A percentile compares a stretch with the other conserved stretches of the same genome.
Conservation (phyloP, 768 basidiomycete genomes). For the Cystobasidium tubakii region DNA sequence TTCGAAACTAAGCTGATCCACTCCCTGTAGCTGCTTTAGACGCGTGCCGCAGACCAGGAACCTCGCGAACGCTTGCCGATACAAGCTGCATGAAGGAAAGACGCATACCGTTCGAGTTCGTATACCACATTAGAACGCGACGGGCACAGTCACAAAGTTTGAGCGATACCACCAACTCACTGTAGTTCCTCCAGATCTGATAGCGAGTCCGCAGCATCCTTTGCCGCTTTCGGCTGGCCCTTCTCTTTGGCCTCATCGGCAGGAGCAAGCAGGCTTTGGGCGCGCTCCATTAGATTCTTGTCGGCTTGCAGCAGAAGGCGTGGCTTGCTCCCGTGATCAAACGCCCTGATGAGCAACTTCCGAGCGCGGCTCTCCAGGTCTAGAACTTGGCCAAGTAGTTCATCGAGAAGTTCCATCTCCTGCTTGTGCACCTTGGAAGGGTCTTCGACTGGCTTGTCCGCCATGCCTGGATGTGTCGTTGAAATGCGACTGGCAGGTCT, state of each 20-base stretch:
- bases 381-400: background rate
- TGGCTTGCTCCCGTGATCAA: background rate
- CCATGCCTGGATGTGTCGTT: background rate
- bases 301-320: conserved; percentile 27
- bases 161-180: background rate
- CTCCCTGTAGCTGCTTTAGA: conserved; percentile 11
- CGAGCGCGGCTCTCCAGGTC: conserved; percentile 10
- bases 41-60: conserved; percentile 15
- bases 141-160: background rate
- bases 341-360: conserved; percentile 5
- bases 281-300: conserved; percentile 15
- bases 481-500: background rate
- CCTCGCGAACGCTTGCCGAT: background rate
- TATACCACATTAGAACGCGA: too few species aligned
- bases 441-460: background rate
- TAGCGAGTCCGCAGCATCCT: background rate
- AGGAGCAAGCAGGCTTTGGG: background rate
- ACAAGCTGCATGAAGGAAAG: background rate
- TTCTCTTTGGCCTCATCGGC: background rate
- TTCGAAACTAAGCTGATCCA: conserved; percentile 14
- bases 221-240: background rate
- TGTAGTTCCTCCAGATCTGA: conserved; percentile 19
- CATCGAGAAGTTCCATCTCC: background rate
- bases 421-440: background rate
- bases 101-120: background rate